A percentile compares a stretch with the other conserved stretches of the same genome.
phyloP scores from a whole-genome alignment of 495 filamentous ascomycete genomes.

The Talaromyces borbonicus region DNA sequence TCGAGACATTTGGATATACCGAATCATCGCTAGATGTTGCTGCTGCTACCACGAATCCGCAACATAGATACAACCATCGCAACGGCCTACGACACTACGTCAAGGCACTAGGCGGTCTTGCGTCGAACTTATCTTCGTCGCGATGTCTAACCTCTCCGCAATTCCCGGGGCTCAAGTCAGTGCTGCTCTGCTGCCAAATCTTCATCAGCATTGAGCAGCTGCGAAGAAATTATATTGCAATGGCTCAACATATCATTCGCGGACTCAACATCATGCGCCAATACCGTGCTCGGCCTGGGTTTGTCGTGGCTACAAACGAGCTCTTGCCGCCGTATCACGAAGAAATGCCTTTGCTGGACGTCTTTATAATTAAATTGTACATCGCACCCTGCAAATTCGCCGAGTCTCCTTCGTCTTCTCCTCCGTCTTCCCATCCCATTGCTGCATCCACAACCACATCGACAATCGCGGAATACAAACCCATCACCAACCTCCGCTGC shows the following conservation, averaged over 20 bases:
- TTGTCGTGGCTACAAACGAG: slow-evolving; percentile 16
- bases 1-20: slow-evolving; percentile 20
- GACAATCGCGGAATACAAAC: slow-evolving; percentile 12
- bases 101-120: slow-evolving; percentile 8
- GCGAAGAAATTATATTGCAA: slow-evolving; percentile 6
- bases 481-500: slow-evolving; percentile 16
- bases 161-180: slow-evolving; percentile 8
- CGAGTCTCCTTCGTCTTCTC: slow-evolving; percentile 16
- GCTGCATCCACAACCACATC: slow-evolving; percentile 16
- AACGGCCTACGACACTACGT: slow-evolving; percentile 25
- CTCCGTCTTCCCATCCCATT: slow-evolving; percentile 15
- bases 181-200: slow-evolving; percentile 11
- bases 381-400: slow-evolving; percentile 28
- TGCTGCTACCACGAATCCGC: no score
- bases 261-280: slow-evolving; percentile 11
- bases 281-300: slow-evolving; percentile 15
- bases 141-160: no score
- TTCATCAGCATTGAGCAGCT: slow-evolving; percentile 12
- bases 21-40: slow-evolving; percentile 10
- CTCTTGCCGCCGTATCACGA: slow-evolving; percentile 16
- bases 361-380: slow-evolving; percentile 30
- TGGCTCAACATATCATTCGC: slow-evolving; percentile 10
- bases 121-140: slow-evolving; percentile 10
- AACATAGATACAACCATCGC: slow-evolving; percentile 26
- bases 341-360: slow-evolving; percentile 25